A percentile compares a stretch with the other conserved stretches of the same genome.
Evolutionary conservation across 1,284 basidiomycete genomes (phyloP).

Genomic region (Apiotrichum gracile): DNA sequence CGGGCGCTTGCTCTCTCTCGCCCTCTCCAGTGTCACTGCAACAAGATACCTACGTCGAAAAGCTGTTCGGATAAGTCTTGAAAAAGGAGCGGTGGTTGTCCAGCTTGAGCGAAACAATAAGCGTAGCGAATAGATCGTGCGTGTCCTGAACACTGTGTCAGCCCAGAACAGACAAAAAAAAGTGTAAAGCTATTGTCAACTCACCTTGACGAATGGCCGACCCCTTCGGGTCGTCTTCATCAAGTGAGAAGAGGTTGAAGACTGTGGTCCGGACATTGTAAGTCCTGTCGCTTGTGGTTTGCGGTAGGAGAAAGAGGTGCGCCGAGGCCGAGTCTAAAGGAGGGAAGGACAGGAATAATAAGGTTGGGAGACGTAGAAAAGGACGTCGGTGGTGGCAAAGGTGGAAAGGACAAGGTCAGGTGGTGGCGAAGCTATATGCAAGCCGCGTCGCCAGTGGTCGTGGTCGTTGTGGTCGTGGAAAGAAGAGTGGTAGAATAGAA

Average conservation of each 20-base stretch:
- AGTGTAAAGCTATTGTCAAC: slow-evolving; percentile 1
- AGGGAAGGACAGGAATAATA: not conserved
- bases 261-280: slow-evolving; percentile 22
- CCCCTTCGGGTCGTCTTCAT: slow-evolving; percentile 96
- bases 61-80: slow-evolving; percentile 87
- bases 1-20: not conserved
- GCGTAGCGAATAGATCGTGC: slow-evolving; percentile 93
- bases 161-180: not conserved
- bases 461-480: no score
- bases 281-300: not conserved
- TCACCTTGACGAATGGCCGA: slow-evolving; percentile 84
- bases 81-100: slow-evolving; percentile 91
- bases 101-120: slow-evolving; percentile 88
- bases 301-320: not conserved
- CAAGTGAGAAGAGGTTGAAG: slow-evolving; percentile 63
- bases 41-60: slow-evolving; percentile 70
- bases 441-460: no score
- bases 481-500: no score
- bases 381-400: not conserved
- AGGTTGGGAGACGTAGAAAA: no score
- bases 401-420: no score
- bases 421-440: no score
- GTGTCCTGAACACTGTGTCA: slow-evolving; percentile 64
- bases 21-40: not conserved
- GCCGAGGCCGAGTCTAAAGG: no score